Conservation (phyloP, 2,329 filamentous ascomycete genomes). For the Lithohypha guttulata region DNA sequence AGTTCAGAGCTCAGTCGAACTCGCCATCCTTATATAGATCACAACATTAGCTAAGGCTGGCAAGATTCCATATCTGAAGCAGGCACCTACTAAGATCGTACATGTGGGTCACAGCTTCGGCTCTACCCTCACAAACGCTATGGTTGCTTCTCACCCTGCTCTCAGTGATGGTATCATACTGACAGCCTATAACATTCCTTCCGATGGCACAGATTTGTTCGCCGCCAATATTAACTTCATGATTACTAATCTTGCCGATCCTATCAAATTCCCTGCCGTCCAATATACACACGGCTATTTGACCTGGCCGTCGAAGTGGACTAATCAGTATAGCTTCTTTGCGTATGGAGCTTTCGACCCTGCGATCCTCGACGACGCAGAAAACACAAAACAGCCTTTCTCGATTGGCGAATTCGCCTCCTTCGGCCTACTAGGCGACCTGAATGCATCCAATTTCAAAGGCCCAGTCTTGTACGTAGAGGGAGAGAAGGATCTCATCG, state of each 20-base stretch:
- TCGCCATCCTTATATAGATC: conserved; percentile 29
- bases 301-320: conserved; percentile 11
- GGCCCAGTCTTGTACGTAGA: conserved; percentile 28
- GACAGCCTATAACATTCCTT: conserved; percentile 26
- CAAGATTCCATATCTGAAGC: conserved; percentile 12
- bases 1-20: conserved; percentile 30
- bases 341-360: conserved; percentile 15
- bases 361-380: conserved; percentile 16
- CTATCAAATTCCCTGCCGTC: conserved; percentile 2
- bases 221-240: conserved; percentile 12
- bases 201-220: conserved; percentile 11
- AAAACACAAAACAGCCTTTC: conserved; percentile 16
- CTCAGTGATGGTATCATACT: conserved; percentile 30
- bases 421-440: conserved; percentile 18
- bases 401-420: conserved; percentile 15
- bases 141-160: conserved; percentile 26
- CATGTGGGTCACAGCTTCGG: conserved; percentile 31
- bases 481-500: conserved; percentile 26
- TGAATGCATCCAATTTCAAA: conserved; percentile 23
- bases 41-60: conserved; percentile 15
- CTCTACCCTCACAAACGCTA: conserved; percentile 25
- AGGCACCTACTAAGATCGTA: conserved; percentile 27
- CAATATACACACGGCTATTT: conserved; percentile 12
- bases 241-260: no score
- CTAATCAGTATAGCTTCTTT: conserved; percentile 19